phyloP scores from a whole-genome alignment of 495 filamentous ascomycete genomes.

The Podospora sp. region DNA sequence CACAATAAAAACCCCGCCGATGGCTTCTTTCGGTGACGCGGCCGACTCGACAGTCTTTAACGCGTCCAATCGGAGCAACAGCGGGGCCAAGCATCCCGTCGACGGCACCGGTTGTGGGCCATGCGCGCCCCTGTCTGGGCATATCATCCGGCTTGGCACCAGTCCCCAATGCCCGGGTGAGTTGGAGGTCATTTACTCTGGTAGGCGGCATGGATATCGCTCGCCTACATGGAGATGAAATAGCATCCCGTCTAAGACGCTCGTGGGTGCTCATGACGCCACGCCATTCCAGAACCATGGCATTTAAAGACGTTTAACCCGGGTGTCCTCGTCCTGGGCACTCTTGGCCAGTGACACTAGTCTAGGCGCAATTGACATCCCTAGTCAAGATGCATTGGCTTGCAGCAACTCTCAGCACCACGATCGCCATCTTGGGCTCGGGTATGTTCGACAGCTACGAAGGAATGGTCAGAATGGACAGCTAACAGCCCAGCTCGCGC shows the following conservation, averaged over 20 bases:
- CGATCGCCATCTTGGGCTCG: not conserved
- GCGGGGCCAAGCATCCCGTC: not conserved
- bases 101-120: not conserved
- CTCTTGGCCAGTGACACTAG: not conserved
- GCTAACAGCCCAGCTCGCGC: not conserved
- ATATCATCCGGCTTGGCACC: conserved; percentile 14
- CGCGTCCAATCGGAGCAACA: conserved; percentile 5
- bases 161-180: not conserved
- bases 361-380: not conserved
- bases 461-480: not conserved
- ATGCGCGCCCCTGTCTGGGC: conserved; percentile 5
- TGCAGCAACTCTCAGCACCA: not conserved
- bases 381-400: conserved; percentile 7
- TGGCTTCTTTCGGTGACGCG: not conserved
- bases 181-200: not conserved
- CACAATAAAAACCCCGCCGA: not conserved
- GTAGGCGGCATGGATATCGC: not conserved
- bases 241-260: not conserved
- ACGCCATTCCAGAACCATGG: not conserved
- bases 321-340: not conserved
- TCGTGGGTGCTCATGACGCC: not conserved
- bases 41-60: not conserved
- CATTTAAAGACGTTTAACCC: not conserved
- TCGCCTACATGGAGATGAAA: not conserved
- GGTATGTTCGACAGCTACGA: not conserved